These are phyloP conservation scores for Zychaea mexicana DNA, from an alignment of 371 early-diverging fungal species.

Conservation along the genomic window DNA sequence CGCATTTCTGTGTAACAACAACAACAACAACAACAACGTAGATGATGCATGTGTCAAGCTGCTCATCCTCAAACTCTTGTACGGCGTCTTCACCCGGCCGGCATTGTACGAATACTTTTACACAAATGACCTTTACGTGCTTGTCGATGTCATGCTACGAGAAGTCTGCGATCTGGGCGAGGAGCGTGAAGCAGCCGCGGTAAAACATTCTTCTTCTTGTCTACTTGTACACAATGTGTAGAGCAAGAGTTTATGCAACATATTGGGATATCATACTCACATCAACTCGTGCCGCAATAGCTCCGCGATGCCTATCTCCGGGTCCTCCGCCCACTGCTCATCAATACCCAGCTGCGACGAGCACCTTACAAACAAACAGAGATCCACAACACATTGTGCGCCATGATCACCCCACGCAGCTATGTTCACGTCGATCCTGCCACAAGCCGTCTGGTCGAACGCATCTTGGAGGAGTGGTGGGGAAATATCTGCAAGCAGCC, in stretches of 20 bases:
- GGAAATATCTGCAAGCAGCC: slow-evolving; percentile 25
- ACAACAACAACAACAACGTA: neutral
- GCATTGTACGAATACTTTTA: slow-evolving; percentile 74
- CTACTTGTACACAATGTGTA: neutral
- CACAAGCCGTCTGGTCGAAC: slow-evolving; percentile 41
- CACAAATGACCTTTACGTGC: slow-evolving; percentile 85
- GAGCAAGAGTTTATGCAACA: too few relatives aligned
- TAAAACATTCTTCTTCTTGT: slow-evolving; percentile 20
- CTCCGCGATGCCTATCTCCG: slow-evolving; percentile 78
- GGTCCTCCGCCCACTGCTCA: slow-evolving; percentile 72
- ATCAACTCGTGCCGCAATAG: slow-evolving; percentile 20
- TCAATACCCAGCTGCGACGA: slow-evolving; percentile 60
- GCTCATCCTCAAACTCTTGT: slow-evolving; percentile 72
- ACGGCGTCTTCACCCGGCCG: slow-evolving; percentile 63
- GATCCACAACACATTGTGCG: slow-evolving; percentile 43
- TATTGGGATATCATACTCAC: too few relatives aligned
- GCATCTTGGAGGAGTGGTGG: slow-evolving; percentile 61
- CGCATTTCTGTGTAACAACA: slow-evolving; percentile 16
- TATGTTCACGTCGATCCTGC: slow-evolving; percentile 33
- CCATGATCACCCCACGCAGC: slow-evolving; percentile 40
- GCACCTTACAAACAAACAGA: slow-evolving; percentile 57
- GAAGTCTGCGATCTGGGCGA: slow-evolving; percentile 77
- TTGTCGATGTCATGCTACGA: slow-evolving; percentile 81
- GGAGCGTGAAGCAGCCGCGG: slow-evolving; percentile 59
- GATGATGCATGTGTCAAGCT: slow-evolving; percentile 71